Conservation (phyloP, 148 eudicot genomes). For the Rhododendron griersonianum region DNA sequence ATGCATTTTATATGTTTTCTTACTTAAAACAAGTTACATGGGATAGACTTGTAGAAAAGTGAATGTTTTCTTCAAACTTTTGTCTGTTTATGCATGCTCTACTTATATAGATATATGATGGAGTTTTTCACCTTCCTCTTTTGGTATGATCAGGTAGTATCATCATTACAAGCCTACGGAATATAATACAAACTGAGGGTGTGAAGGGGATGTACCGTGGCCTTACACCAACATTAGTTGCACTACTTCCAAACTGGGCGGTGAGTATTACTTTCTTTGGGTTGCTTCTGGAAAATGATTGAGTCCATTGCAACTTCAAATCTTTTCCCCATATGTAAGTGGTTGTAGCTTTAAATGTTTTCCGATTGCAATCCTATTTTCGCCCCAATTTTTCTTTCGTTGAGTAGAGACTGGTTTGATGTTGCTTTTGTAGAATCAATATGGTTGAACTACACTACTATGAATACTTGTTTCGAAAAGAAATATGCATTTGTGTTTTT, state of each 20-base stretch:
- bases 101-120: background rate
- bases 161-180: constrained; percentile 63
- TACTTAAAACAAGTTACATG: background rate
- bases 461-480: background rate
- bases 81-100: background rate
- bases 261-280: constrained; percentile 39
- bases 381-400: background rate
- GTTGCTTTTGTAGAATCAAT: background rate
- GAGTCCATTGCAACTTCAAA: background rate
- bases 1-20: background rate
- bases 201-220: constrained; percentile 83
- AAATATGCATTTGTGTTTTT: background rate
- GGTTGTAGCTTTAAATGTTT: background rate
- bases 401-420: background rate
- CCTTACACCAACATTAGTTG: constrained; percentile 85
- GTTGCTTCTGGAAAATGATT: background rate
- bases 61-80: background rate
- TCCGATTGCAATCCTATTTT: background rate
- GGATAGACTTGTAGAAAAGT: background rate
- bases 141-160: constrained; percentile 61
- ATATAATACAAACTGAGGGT: constrained; percentile 71
- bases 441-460: background rate
- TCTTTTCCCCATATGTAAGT: background rate
- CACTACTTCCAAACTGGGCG: constrained; percentile 98
- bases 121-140: background rate